Conservation (phyloP, 2,329 filamentous ascomycete species). For the Stachybotrys chlorohalonatus region DNA sequence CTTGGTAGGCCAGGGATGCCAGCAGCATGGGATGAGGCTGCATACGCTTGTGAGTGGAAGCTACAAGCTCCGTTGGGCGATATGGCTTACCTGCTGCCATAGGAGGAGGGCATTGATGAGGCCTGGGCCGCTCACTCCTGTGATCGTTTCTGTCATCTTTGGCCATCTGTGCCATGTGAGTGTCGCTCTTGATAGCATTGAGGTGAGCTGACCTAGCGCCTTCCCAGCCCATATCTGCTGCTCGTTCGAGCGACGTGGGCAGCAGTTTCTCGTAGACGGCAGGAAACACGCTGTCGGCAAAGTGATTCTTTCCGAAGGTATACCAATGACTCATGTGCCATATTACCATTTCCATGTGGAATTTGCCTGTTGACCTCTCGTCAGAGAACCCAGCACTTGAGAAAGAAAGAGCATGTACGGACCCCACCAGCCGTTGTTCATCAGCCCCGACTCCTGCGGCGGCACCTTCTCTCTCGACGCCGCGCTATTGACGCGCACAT, state of each 20-base stretch:
- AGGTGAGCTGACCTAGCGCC: constrained; percentile 25
- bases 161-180: constrained; percentile 19
- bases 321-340: constrained; percentile 33
- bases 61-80: neutral
- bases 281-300: constrained; percentile 27
- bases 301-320: constrained; percentile 25
- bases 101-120: constrained; percentile 52
- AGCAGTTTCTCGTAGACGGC: constrained; percentile 38
- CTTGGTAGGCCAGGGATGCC: constrained; percentile 35
- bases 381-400: neutral
- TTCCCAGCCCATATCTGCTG: constrained; percentile 29
- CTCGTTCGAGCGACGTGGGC: constrained; percentile 24
- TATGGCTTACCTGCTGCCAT: constrained; percentile 38
- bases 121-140: constrained; percentile 27
- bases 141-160: constrained; percentile 22
- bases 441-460: constrained; percentile 33
- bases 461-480: constrained; percentile 17
- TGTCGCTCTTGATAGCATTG: neutral
- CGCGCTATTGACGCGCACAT: constrained; percentile 32
- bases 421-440: constrained; percentile 38
- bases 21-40: constrained; percentile 49
- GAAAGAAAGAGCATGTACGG: neutral
- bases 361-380: constrained; percentile 15
- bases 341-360: constrained; percentile 34
- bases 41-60: neutral